Evolutionary conservation across 106 monocot species (phyloP).

Genomic region (Dioscorea dumetorum): DNA sequence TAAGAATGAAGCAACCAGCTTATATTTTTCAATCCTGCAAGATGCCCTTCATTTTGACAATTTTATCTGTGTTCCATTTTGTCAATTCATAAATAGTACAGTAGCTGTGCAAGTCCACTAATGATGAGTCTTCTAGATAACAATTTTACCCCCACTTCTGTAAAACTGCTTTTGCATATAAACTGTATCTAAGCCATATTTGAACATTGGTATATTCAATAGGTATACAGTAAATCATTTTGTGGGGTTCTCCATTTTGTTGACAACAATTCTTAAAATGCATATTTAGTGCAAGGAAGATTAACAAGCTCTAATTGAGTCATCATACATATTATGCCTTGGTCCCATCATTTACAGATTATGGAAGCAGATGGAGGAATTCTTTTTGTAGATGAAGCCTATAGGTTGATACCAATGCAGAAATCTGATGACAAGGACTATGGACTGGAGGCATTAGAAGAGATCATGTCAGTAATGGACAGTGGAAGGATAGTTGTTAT

Average conservation of each 20-base stretch:
- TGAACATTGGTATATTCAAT: too few species aligned
- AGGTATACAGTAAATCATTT: too few species aligned
- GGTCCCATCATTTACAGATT: constrained; percentile 29
- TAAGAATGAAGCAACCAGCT: too few species aligned
- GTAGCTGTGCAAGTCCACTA: neutral
- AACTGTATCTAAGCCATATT: too few species aligned
- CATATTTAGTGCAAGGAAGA: too few species aligned
- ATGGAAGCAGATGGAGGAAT: constrained; percentile 94
- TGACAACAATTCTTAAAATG: too few species aligned
- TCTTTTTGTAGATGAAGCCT: constrained; percentile 93
- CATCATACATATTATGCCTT: too few species aligned
- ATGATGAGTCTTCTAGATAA: neutral
- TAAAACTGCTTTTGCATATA: too few species aligned
- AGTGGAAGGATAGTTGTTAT: constrained; percentile 74
- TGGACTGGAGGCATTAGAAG: constrained; percentile 89
- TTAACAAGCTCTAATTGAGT: too few species aligned
- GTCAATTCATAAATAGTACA: neutral
- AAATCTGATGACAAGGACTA: constrained; percentile 95
- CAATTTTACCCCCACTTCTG: too few species aligned
- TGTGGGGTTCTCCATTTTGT: too few species aligned
- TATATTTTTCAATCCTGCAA: too few species aligned
- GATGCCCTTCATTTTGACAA: neutral
- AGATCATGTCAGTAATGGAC: constrained; percentile 99
- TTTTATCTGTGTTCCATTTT: neutral
- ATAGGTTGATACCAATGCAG: constrained; percentile 88